Base-by-base conservation (phyloP, 164 flowering plant species). In the Cinnamomum micranthum region DNA sequence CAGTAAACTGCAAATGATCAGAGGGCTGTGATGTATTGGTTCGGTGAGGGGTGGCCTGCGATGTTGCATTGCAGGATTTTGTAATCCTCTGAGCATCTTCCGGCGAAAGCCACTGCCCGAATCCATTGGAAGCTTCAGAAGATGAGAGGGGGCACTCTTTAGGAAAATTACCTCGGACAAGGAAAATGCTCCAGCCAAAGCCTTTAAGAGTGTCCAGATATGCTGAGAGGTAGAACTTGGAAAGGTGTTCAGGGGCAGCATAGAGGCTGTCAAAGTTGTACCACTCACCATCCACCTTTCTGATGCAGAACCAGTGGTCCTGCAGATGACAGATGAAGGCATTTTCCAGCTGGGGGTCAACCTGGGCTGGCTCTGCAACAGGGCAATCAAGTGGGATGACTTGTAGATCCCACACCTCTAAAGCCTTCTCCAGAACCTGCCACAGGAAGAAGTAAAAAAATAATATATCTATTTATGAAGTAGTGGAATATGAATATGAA, bases 201-300 rank as follows among this genome's bases (percentile, higher is more conserved):
- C 91, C 88, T 80, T 85, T 93, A 10, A 95, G 85, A 14, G 91
- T 85, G 82, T 89, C 95, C 11, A 95, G 86, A 77, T 91, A 93
- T 22, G 98, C 99, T 14, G 99, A 86, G n/a, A 93, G 95, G 84
- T 91, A 91, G 77, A 95, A 95, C 84, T 89, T 93, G n/a, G 99
- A 95, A 69, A 95, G 91, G 82, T 95, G 91, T 81, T 90, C 88
- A 0, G 99, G 99, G 23, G 98, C 99, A 63, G 96, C 91, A 73
- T 85, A 88, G 22, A 95, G 88, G 75, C 98, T 95, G 78, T 95
- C 94, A 69, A 95, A 95, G 72, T 95, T 95, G 75, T 92, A 95
- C 98, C 99, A 95, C 64, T 95, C 98, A 20, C 94, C 96, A 62
- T 89, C 87, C 60, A 95, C 97, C 87, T 95, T 95, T 82, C 97